These are phyloP conservation scores for Globisporangium takayamanum DNA, from an alignment of 352 stramenopile species.

Conservation along the genomic window DNA sequence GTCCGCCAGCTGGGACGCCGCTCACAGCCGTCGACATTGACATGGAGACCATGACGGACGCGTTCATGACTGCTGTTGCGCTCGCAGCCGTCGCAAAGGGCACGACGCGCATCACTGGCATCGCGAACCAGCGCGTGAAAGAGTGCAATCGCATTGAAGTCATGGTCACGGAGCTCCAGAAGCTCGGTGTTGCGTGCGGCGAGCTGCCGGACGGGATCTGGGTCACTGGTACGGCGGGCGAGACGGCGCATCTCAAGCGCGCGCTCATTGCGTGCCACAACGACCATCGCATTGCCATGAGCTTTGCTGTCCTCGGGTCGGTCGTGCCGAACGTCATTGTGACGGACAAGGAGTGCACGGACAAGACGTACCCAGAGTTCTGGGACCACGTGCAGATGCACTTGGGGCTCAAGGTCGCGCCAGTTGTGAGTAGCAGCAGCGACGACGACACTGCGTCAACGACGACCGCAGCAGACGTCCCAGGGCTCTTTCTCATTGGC, in stretches of 20 bases:
- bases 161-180: constrained; percentile 95
- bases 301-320: constrained; percentile 92
- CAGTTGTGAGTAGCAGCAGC: constrained; percentile 14
- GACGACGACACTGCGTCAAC: constrained; percentile 6
- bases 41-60: constrained; percentile 97
- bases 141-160: constrained; percentile 98
- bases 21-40: constrained; percentile 92
- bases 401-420: constrained; percentile 46
- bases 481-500: constrained; percentile 76
- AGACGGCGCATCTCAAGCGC: constrained; percentile 43
- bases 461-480: constrained; percentile 8
- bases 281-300: constrained; percentile 98
- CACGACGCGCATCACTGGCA: constrained; percentile 95
- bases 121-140: constrained; percentile 98
- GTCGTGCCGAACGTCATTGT: constrained; percentile 91
- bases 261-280: constrained; percentile 89
- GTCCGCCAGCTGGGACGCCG: constrained; percentile 65
- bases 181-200: constrained; percentile 87
- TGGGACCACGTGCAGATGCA: constrained; percentile 80
- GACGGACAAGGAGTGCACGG: constrained; percentile 95
- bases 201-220: constrained; percentile 75
- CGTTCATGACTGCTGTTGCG: constrained; percentile 96
- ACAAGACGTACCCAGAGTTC: constrained; percentile 98
- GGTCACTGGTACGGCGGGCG: constrained; percentile 58
- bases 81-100: constrained; percentile 93